Conservation (phyloP, 441 rosid genomes). For the Populus hybrid region DNA sequence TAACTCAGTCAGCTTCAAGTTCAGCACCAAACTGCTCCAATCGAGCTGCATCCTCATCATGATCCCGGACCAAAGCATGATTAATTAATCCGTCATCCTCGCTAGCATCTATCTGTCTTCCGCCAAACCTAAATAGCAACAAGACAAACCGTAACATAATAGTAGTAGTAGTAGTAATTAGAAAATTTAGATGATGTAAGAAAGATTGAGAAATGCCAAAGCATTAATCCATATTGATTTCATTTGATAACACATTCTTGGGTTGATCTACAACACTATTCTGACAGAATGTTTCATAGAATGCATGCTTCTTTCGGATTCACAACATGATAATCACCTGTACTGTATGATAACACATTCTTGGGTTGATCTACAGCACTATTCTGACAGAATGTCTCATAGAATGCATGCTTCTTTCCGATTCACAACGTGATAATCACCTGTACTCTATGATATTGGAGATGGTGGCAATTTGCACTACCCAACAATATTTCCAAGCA, state of each 20-base stretch:
- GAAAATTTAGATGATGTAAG: background rate
- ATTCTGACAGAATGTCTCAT: background rate
- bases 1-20: constrained; percentile 65
- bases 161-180: background rate
- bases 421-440: background rate
- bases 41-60: constrained; percentile 54
- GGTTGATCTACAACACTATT: no score
- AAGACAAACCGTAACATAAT: no score
- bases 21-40: constrained; percentile 86
- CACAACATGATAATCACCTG: background rate
- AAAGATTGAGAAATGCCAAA: background rate
- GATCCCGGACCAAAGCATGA: constrained; percentile 68
- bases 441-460: background rate
- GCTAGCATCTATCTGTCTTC: constrained; percentile 73
- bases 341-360: background rate
- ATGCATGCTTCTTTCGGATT: background rate
- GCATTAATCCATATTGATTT: background rate
- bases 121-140: constrained; percentile 63
- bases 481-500: background rate
- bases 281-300: background rate
- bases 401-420: background rate
- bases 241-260: background rate
- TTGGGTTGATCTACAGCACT: background rate
- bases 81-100: constrained; percentile 80
- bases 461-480: background rate